A percentile compares a stretch with the other conserved stretches of the same genome.
These are phyloP conservation scores for Dactylellina haptotyla DNA, from an alignment of 2,329 filamentous ascomycete genomes.

Conservation along the genomic window DNA sequence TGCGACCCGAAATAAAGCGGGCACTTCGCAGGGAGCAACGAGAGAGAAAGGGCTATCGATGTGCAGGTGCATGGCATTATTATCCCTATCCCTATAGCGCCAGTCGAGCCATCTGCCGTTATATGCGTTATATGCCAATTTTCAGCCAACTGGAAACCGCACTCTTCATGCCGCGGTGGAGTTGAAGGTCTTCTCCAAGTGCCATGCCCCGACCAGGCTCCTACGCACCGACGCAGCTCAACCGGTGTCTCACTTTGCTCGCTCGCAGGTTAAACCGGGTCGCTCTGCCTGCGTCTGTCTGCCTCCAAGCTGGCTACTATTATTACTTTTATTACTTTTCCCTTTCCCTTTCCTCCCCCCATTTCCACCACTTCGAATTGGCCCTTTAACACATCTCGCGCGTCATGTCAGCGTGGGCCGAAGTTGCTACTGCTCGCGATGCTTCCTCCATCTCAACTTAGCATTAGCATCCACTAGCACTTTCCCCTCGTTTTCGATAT, in stretches of 20 bases:
- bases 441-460: slow-evolving; percentile 40
- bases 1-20: slow-evolving; percentile 52
- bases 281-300: too few relatives aligned
- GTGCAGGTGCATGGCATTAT: slow-evolving; percentile 17
- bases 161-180: slow-evolving; percentile 32
- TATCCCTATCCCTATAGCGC: too few relatives aligned
- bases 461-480: slow-evolving; percentile 37
- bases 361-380: not conserved
- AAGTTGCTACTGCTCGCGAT: slow-evolving; percentile 43
- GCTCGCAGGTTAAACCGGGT: too few relatives aligned
- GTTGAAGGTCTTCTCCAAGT: not conserved
- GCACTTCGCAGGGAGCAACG: slow-evolving; percentile 10
- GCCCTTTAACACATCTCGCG: slow-evolving; percentile 26
- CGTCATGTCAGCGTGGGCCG: slow-evolving; percentile 48
- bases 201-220: not conserved
- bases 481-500: slow-evolving; percentile 43
- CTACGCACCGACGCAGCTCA: too few relatives aligned
- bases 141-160: slow-evolving; percentile 13
- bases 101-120: slow-evolving; percentile 52
- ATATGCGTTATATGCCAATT: slow-evolving; percentile 44
- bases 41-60: slow-evolving; percentile 17
- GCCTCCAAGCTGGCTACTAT: slow-evolving; percentile 18
- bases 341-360: slow-evolving; percentile 6
- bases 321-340: slow-evolving; percentile 16
- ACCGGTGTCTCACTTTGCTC: too few relatives aligned